phyloP scores from a whole-genome alignment of 192 early-diverging fungal species.

The Phlyctochytrium arcticum region DNA sequence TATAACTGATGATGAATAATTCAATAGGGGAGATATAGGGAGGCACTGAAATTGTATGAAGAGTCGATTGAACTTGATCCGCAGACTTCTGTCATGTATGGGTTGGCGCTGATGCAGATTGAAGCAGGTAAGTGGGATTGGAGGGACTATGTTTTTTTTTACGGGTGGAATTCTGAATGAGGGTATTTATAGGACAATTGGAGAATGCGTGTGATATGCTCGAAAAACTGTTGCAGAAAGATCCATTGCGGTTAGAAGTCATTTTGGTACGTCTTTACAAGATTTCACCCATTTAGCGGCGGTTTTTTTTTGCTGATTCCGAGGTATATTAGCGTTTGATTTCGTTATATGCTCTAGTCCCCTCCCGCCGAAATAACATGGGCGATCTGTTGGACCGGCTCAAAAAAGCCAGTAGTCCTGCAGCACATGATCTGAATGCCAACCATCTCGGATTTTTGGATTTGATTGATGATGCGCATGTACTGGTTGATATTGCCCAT shows the following conservation, averaged over 20 bases:
- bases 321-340: conserved; percentile 12
- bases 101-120: conserved; percentile 72
- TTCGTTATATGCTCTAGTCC: conserved; percentile 6
- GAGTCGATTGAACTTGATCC: conserved; percentile 64
- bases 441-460: background rate
- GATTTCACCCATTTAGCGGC: background rate
- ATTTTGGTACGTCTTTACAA: conserved; percentile 2
- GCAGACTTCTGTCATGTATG: conserved; percentile 68
- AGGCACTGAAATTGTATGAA: conserved; percentile 66
- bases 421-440: background rate
- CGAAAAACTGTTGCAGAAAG: conserved; percentile 25
- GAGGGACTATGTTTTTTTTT: background rate
- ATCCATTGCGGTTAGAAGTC: conserved; percentile 39
- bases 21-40: conserved; percentile 58
- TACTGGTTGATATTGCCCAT: background rate
- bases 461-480: background rate
- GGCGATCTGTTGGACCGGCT: background rate
- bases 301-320: too few relatives aligned
- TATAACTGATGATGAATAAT: background rate
- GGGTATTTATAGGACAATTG: background rate
- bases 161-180: background rate
- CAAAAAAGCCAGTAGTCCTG: background rate
- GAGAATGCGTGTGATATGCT: conserved; percentile 9
- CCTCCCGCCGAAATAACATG: background rate
- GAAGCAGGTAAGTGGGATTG: conserved; percentile 36